Evolutionary conservation across 1,284 basidiomycete genomes (phyloP).

Genomic region (Calocybe gambosa): DNA sequence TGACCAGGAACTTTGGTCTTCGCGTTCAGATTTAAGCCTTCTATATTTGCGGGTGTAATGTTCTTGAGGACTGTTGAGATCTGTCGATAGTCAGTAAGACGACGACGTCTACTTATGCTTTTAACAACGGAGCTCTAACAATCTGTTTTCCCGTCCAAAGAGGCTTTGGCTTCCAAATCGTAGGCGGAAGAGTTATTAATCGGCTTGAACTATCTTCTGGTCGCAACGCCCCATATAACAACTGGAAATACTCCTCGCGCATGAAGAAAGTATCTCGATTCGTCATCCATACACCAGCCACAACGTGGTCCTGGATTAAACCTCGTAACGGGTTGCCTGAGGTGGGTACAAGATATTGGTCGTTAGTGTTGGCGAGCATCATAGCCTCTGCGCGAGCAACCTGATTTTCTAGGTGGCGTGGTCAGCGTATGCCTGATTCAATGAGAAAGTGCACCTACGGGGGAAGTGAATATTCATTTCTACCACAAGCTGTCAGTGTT

Average conservation of each 20-base stretch:
- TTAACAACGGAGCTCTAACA: conserved; percentile 40
- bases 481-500: conserved; percentile 22
- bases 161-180: conserved; percentile 87
- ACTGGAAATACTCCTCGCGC: conserved; percentile 94
- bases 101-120: not conserved
- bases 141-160: conserved; percentile 99
- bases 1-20: conserved; percentile 84
- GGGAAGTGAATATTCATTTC: conserved; percentile 99
- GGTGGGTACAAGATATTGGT: conserved; percentile 97
- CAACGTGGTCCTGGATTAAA: conserved; percentile 98
- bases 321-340: conserved; percentile 97
- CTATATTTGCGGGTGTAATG: conserved; percentile 77
- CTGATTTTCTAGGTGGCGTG: conserved; percentile 63
- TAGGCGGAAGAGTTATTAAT: conserved; percentile 81
- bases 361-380: conserved; percentile 97
- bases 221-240: conserved; percentile 91
- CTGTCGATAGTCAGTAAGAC: conserved; percentile 34
- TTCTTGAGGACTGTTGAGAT: conserved; percentile 92
- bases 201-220: conserved; percentile 81
- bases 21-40: conserved; percentile 82
- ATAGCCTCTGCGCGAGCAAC: conserved; percentile 91
- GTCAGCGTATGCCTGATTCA: not conserved
- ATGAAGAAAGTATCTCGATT: conserved; percentile 93
- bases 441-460: conserved; percentile 45
- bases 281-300: conserved; percentile 99